Conservation (phyloP, 225 moss, liverwort and hornwort genomes). For the Marchantia paleacea region DNA sequence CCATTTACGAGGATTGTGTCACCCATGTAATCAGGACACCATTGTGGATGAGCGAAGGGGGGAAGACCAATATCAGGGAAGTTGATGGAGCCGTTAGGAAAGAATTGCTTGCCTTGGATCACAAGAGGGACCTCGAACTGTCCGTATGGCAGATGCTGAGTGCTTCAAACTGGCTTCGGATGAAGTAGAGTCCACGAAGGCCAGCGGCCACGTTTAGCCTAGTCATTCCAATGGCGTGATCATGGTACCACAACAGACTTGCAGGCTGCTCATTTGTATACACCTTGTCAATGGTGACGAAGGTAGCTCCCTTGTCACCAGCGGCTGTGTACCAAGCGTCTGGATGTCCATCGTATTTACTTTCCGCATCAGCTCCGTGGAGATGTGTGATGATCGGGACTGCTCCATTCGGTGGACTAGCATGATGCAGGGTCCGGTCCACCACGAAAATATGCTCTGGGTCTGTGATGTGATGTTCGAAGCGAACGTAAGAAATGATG, state of each 20-base stretch:
- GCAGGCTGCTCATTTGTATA: slow-evolving; percentile 51
- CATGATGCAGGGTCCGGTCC: slow-evolving; percentile 46
- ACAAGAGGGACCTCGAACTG: slow-evolving; percentile 32
- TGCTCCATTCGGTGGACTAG: slow-evolving; percentile 41
- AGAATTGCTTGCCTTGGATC: slow-evolving; percentile 42
- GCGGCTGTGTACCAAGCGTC: slow-evolving; percentile 53
- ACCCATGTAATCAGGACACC: slow-evolving; percentile 64
- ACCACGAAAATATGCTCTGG: slow-evolving; percentile 26
- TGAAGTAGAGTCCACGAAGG: slow-evolving; percentile 43
- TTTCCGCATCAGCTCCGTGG: slow-evolving; percentile 44
- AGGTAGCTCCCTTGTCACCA: slow-evolving; percentile 47
- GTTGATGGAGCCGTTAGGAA: slow-evolving; percentile 51
- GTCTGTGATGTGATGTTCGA: slow-evolving; percentile 22
- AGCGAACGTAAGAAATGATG: slow-evolving; percentile 11
- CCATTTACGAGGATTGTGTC: slow-evolving; percentile 55
- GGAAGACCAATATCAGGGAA: slow-evolving; percentile 54
- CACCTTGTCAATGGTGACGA: slow-evolving; percentile 47
- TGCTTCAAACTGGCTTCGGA: slow-evolving; percentile 26
- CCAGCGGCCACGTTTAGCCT: slow-evolving; percentile 51
- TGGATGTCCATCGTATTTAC: slow-evolving; percentile 45
- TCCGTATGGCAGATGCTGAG: background rate
- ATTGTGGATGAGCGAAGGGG: slow-evolving; percentile 30
- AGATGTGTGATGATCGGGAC: slow-evolving; percentile 53
- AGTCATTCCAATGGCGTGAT: slow-evolving; percentile 57
- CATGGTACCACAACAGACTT: slow-evolving; percentile 56